These are phyloP conservation scores for Podospora didyma DNA, from an alignment of 495 filamentous ascomycete species.

Conservation along the genomic window DNA sequence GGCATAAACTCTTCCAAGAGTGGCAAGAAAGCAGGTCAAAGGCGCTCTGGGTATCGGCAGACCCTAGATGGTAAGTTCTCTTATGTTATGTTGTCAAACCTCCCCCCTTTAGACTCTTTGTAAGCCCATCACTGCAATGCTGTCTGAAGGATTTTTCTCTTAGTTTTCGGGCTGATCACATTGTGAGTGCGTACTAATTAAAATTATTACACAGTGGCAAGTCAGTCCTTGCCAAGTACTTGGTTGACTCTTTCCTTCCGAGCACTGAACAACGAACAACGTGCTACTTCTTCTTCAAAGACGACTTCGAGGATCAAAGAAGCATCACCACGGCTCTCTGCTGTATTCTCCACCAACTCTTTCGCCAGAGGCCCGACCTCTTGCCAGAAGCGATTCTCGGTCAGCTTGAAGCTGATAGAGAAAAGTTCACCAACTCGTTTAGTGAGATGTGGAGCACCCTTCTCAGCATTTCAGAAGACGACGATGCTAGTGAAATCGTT, in stretches of 20 bases:
- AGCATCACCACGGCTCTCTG: conserved; percentile 35
- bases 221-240: conserved; percentile 44
- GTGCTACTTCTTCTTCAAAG: conserved; percentile 60
- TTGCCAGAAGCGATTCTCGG: conserved; percentile 26
- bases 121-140: too few species aligned
- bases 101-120: too few species aligned
- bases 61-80: too few species aligned
- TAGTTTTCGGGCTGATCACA: too few species aligned
- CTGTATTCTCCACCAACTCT: conserved; percentile 47
- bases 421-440: conserved; percentile 29
- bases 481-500: conserved; percentile 41
- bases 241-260: conserved; percentile 37
- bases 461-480: conserved; percentile 22
- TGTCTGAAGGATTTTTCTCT: too few species aligned
- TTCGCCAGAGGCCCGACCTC: conserved; percentile 26
- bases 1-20: conserved; percentile 26
- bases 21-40: conserved; percentile 28
- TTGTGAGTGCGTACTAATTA: too few species aligned
- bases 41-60: conserved; percentile 49
- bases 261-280: conserved; percentile 18
- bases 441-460: conserved; percentile 42
- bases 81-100: too few species aligned
- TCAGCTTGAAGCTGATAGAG: conserved; percentile 18
- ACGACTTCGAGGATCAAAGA: conserved; percentile 44
- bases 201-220: too few species aligned